Evolutionary conservation across 2,329 filamentous ascomycete species (phyloP).

Genomic region (Diaporthe sp.): DNA sequence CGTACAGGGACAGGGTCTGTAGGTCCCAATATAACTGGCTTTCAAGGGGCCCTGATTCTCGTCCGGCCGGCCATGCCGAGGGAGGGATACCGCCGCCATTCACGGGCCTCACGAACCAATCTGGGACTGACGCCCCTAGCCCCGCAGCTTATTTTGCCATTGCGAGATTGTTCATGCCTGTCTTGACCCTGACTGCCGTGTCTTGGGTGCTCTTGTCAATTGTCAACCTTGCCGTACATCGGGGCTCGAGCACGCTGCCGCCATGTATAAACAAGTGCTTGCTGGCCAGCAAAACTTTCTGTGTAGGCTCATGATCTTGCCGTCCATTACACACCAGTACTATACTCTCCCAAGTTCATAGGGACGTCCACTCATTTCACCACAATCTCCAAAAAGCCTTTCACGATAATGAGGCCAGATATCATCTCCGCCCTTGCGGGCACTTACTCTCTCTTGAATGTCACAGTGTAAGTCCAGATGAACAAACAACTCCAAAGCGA

Average conservation of each 20-base stretch:
- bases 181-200: neutral
- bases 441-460: constrained; percentile 29
- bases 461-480: neutral
- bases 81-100: constrained; percentile 11
- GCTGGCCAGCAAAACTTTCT: neutral
- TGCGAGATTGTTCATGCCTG: constrained; percentile 22
- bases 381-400: neutral
- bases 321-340: no score
- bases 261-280: constrained; percentile 6
- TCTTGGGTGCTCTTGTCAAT: neutral
- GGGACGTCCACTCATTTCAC: constrained; percentile 3
- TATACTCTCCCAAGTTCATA: neutral
- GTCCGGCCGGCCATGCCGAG: constrained; percentile 4
- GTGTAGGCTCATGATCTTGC: neutral
- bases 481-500: neutral
- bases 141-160: constrained; percentile 19
- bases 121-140: constrained; percentile 11
- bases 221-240: neutral
- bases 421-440: constrained; percentile 31
- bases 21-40: constrained; percentile 7
- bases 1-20: neutral
- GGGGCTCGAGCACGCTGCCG: neutral
- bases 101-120: constrained; percentile 1
- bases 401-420: neutral
- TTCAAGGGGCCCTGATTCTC: neutral